phyloP scores from a whole-genome alignment of 257 asterid genomes.

The Capsicum rhomboideum region DNA sequence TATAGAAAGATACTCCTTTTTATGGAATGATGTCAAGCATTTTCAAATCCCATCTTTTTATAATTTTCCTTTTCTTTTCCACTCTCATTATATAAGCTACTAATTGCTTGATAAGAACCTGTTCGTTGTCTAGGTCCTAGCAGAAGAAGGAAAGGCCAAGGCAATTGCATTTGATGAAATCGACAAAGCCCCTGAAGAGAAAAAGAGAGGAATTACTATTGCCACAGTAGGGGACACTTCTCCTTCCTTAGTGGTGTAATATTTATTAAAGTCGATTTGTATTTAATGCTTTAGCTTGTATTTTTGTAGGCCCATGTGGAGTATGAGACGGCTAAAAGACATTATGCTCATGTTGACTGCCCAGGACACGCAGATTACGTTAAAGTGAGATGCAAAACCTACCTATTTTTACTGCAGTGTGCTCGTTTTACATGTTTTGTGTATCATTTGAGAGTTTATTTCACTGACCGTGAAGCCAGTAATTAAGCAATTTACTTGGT shows the following conservation, averaged over 20 bases:
- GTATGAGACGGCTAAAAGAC: slow-evolving; percentile 85
- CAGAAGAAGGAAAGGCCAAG: slow-evolving; percentile 89
- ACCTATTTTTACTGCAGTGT: background rate
- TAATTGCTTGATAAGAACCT: background rate
- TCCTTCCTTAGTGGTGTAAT: background rate
- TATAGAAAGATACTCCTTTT: background rate
- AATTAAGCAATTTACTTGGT: background rate
- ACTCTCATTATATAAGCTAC: background rate
- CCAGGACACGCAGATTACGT: slow-evolving; percentile 99
- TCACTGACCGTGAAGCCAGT: background rate
- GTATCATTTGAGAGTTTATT: background rate
- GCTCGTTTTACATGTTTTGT: background rate
- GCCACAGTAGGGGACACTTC: slow-evolving; percentile 51
- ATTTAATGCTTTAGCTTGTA: slow-evolving; percentile 11
- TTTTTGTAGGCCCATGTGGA: slow-evolving; percentile 89
- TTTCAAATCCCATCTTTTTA: background rate
- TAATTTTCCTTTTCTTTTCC: background rate
- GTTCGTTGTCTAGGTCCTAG: slow-evolving; percentile 47
- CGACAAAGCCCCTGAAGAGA: slow-evolving; percentile 98
- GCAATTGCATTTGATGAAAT: slow-evolving; percentile 93
- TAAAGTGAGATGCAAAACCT: slow-evolving; percentile 41
- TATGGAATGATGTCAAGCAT: background rate
- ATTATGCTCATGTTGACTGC: slow-evolving; percentile 96
- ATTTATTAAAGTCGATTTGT: background rate
- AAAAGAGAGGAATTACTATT: slow-evolving; percentile 91